Conservation (phyloP, 495 filamentous ascomycete genomes). For the Zalerion maritima region DNA sequence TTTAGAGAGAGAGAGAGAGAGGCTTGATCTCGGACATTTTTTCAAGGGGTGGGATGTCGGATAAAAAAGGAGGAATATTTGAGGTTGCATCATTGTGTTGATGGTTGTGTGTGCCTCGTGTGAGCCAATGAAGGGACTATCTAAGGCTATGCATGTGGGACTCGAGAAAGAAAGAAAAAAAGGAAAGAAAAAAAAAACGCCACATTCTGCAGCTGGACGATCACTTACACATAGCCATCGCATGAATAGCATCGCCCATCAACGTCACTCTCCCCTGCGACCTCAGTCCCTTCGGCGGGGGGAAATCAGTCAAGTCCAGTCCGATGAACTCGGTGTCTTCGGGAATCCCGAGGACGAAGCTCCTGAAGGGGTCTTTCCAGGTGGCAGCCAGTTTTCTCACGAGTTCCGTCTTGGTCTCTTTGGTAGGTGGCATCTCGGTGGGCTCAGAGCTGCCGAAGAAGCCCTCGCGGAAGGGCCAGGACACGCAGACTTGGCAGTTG, state of each 20-base stretch:
- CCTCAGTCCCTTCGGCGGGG: slow-evolving; percentile 14
- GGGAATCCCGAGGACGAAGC: slow-evolving; percentile 30
- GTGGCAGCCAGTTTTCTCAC: slow-evolving; percentile 37
- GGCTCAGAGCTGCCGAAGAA: slow-evolving; percentile 11
- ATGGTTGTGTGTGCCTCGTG: too few relatives aligned
- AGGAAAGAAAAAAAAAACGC: too few relatives aligned
- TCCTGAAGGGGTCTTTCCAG: slow-evolving; percentile 43
- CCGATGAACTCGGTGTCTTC: slow-evolving; percentile 30
- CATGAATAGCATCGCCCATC: slow-evolving; percentile 38
- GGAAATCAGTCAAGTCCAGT: slow-evolving; percentile 44
- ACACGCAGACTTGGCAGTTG: slow-evolving; percentile 35
- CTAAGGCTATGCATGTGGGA: too few relatives aligned
- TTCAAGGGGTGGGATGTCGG: too few relatives aligned
- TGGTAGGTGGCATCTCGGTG: slow-evolving; percentile 23
- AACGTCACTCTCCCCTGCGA: slow-evolving; percentile 25
- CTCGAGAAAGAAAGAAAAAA: slow-evolving; percentile 1
- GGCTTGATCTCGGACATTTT: too few relatives aligned
- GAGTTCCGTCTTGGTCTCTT: slow-evolving; percentile 27
- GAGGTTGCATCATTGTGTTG: too few relatives aligned
- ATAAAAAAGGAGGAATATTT: too few relatives aligned
- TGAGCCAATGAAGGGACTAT: too few relatives aligned
- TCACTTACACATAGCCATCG: slow-evolving; percentile 46
- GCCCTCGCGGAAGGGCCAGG: slow-evolving; percentile 28
- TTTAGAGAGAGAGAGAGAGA: too few relatives aligned
- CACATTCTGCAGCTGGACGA: too few relatives aligned